phyloP scores from a whole-genome alignment of 2,329 filamentous ascomycete genomes.

The Colletotrichum sp. region DNA sequence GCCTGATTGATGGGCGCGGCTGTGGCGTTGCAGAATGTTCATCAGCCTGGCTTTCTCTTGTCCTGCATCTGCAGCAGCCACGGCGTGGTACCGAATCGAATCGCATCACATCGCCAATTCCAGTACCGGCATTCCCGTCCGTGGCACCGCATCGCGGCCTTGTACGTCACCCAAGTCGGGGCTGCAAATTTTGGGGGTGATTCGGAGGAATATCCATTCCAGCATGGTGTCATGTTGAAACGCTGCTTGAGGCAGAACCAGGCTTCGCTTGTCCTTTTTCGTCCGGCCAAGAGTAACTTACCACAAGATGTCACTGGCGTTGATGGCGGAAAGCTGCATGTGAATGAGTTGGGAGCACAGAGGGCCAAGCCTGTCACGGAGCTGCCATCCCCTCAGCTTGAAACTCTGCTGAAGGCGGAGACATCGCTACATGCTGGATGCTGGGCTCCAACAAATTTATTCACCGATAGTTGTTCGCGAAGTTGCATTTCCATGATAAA shows the following conservation, averaged over 20 bases:
- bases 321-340: not conserved
- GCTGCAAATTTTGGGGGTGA: not conserved
- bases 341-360: not conserved
- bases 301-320: not conserved
- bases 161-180: not conserved
- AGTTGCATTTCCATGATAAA: not conserved
- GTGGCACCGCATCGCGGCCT: not conserved
- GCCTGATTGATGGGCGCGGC: not conserved
- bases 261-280: not conserved
- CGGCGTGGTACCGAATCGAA: not conserved
- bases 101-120: not conserved
- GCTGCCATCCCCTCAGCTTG: not conserved
- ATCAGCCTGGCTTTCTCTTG: not conserved
- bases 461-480: not conserved
- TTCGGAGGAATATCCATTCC: slow-evolving; percentile 6
- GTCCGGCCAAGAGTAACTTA: not conserved
- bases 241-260: not conserved
- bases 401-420: not conserved
- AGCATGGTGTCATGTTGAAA: slow-evolving; percentile 7
- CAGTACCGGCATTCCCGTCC: slow-evolving; percentile 1
- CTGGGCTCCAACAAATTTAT: not conserved
- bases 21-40: slow-evolving; percentile 6
- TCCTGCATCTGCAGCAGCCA: not conserved
- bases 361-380: not conserved
- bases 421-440: not conserved